Evolutionary conservation across 2,329 filamentous ascomycete species (phyloP), one percentile per base, ranked within the genome.

Genomic region (Neocatenulostroma microsporum): DNA sequence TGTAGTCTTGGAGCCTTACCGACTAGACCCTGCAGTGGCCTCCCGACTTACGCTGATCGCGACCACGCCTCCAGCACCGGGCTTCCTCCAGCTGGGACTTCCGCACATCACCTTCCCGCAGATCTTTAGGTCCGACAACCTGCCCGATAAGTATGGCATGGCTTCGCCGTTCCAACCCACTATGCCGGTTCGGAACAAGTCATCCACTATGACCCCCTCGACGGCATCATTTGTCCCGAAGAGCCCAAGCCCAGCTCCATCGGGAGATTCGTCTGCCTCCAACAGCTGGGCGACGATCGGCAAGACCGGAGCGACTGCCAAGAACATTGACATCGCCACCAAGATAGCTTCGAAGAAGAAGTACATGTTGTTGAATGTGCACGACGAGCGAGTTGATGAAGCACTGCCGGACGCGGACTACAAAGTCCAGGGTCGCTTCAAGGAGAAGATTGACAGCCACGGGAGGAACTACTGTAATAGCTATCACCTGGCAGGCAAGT

Each of bases 41-140:
- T 49, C 55, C 20, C 61, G 61, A 3, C 62, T 70, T 34, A 67
- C 65, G 3, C 51, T 71, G 15, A 55, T 71, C 30, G 64, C 69
- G 39, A 63, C 66, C 1, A 59, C 61, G 11, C 60, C 64, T 4
- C 56, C 60, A 5, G 57, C 62, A 40, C 51, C 51, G 34, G 63
- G 61, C n/a, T 70, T 67, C 46, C 41, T 43, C 4, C 54, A 59
- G 5, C 53, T 70, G 24, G 62, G 64, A 17, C 62, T 69, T 42
- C 55, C 54, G 24, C 55, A 50, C 8, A 50, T 60, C 34, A 54
- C 56, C 7, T 63, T 68, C 40, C 57, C 62, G 21, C 40, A 46
- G 19, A 56, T 70, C 17, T 70, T 70, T 54, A 57, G 60, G 26
- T 50, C 51, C 3, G 55, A 62, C 13, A 55, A 60, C 26, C 46